Evolutionary conservation across 768 basidiomycete genomes (phyloP), one percentile per base, ranked within the genome.

Genomic region (Pisolithus sp.): DNA sequence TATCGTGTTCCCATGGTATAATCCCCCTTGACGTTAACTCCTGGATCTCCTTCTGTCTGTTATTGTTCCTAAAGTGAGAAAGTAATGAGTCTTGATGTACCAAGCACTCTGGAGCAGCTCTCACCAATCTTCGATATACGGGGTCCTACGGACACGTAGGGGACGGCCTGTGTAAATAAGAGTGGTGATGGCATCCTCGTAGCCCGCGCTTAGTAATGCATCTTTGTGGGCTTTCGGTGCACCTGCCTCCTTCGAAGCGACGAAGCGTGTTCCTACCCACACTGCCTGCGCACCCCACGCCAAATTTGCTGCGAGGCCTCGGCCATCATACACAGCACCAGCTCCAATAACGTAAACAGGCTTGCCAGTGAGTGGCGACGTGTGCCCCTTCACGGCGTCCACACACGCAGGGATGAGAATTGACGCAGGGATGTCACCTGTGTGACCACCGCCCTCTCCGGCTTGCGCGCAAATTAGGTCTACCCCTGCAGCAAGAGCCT

Each of bases 381-480:
- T 85, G 68, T 74, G 77, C 7, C 86, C 88, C 63, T 82, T 86
- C 63, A 85, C 84, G 21, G 79, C 81, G 61, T 94, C 92, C 43
- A 95, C 91, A 60, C 87, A 89, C 0, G 91, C 91, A 8, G 93
- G 92, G 54, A 97, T 91, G 58, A 97, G 81, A 63, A 97, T 80
- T 13, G 85, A 84, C 2, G 88, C 85, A 1, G 93, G 80, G 8
- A 85, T 81, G 56, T 89, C 84, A 21, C 93, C 93, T 0, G 93
- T 95, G 74, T 85, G 83, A 13, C 89, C 89, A 49, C 92, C 91
- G 36, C 89, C 93, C 70, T 96, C 93, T 23, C 91, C 89, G 2
- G 86, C 93, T 70, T 95, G 93, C 4, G 92, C 92, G 61, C 93
- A 96, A 64, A 97, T 94, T 54, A 97, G 73, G 62, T 97, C 93